A percentile compares a stretch with the other conserved stretches of the same genome.
Conservation (phyloP, 768 basidiomycete genomes). For the Serpula lacrymans region DNA sequence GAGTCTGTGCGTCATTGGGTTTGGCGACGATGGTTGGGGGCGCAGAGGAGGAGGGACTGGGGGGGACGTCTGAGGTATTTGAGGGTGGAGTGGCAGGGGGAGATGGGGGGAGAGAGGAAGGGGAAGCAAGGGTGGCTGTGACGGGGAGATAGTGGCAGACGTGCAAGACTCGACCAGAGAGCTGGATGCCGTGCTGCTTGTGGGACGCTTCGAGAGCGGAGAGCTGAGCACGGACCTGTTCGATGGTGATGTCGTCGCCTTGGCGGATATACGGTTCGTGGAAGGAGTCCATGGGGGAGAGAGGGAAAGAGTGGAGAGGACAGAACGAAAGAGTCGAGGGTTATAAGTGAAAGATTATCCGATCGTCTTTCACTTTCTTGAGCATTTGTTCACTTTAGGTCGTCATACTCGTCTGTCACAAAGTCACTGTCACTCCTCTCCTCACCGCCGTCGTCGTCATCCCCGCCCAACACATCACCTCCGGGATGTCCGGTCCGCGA, state of each 20-base stretch:
- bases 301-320: background rate
- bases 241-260: constrained; percentile 65
- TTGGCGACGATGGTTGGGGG: constrained; percentile 14
- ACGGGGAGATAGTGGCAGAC: constrained; percentile 90
- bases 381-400: too few species aligned
- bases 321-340: background rate
- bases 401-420: too few species aligned
- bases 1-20: background rate
- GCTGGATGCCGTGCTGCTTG: constrained; percentile 60
- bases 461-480: too few species aligned
- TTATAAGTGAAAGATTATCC: constrained; percentile 1
- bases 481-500: too few species aligned
- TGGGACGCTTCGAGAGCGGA: constrained; percentile 69
- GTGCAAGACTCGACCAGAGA: constrained; percentile 89
- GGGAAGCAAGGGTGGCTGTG: constrained; percentile 54
- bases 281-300: constrained; percentile 62
- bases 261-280: constrained; percentile 63
- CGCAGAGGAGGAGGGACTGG: constrained; percentile 24
- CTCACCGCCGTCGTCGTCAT: too few species aligned
- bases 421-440: too few species aligned
- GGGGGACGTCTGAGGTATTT: constrained; percentile 44
- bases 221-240: constrained; percentile 73
- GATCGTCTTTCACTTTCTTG: background rate
- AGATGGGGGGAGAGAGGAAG: constrained; percentile 33
- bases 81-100: constrained; percentile 80